Base-by-base conservation (phyloP, 768 basidiomycete genomes). In the Dioszegia aurantiaca region DNA sequence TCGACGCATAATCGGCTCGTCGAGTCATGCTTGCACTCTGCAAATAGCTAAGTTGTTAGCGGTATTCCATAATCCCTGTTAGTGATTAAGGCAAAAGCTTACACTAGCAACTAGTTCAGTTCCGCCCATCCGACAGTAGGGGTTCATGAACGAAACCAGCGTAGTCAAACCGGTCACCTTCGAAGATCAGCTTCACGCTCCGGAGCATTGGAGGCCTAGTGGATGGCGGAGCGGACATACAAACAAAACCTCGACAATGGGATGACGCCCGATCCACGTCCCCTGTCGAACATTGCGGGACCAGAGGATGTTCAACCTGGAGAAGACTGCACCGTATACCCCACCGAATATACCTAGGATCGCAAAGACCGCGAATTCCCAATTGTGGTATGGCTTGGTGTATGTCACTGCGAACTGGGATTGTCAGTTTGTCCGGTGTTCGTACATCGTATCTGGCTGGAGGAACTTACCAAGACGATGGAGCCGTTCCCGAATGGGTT, bases 401-500 rank as follows among this genome's bases (percentile, higher is more conserved):
- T 74, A 76, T 1, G 70, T 61, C 5, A 74, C 73, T 9, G 67
- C 68, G 52, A 74, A 72, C 71, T 72, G 46, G 1, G 1, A 19
- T 37, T 24, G 52, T 45, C n/a, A 58, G 56, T 28, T 48, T 1
- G 28, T 33, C 9, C 37, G 23, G 12, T 19, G 37, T 12, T 16
- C 36, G 4, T 21, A 44, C 4, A 1, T 4, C 11, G n/a, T 28
- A 17, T 88, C 76, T 46, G 21, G 14, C 14, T 33, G 33, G 33
- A 33, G 33, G 33, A 33, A 92, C 41, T 58, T 37, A 69, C 70
- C 52, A 95, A 79, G 0, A 95, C 92, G 21, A 97, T 80, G 73
- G 95, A 95, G 23, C 91, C 91, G 4, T 90, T 94, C 14, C 90
- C 89, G 69, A 97, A 97, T 0, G 95, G 95, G 75, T 99, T 88